Base-by-base conservation (phyloP, 83 land plant genomes). In the Isoetes engelmannii region DNA sequence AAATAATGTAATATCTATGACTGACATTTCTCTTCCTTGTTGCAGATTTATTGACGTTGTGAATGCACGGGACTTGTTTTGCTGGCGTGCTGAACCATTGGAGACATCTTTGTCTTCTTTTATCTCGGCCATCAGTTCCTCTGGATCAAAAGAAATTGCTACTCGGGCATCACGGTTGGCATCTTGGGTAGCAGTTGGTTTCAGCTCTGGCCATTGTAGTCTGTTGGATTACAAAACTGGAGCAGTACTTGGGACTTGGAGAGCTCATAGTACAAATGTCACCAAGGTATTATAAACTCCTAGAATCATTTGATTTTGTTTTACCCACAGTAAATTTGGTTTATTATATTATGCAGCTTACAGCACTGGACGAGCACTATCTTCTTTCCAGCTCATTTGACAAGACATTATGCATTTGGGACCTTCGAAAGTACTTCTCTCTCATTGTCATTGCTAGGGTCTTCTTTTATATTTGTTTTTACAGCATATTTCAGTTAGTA, bases 311-410 rank as follows among this genome's bases (percentile, higher is more conserved):
- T 48, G 6, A 45, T 15, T 63, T 43, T 12, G 64, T 20, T 21
- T 42, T 44, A 42, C 41, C 43, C 50, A 47, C 44, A 65, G 5
- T 21, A 44, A 37, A 18, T 69, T 43, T 54, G 61, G 4, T 58
- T 56, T 66, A 42, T 63, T 47, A 47, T 63, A 6, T 74, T 45
- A 1, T 80, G 60, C 86, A 92, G 97, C 72, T 92, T 79, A 88
- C 87, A 76, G 82, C 89, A 18, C 84, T 84, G 7, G 86, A 84
- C 53, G 88, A 82, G 28, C 82, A 89, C 74, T 71, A 84, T 76
- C 83, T 92, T 64, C 80, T 92, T 48, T 88, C 97, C 45, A 88
- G 97, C 75, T 92, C 97, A 49, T 79, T 79, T 70, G 97, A 92
- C 53, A 84, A 61, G 68, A 88, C 90, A 43, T 56, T 92, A 45